Evolutionary conservation across 202 grass and related monocot genomes (phyloP).

Genomic region (Zoysia matrella): DNA sequence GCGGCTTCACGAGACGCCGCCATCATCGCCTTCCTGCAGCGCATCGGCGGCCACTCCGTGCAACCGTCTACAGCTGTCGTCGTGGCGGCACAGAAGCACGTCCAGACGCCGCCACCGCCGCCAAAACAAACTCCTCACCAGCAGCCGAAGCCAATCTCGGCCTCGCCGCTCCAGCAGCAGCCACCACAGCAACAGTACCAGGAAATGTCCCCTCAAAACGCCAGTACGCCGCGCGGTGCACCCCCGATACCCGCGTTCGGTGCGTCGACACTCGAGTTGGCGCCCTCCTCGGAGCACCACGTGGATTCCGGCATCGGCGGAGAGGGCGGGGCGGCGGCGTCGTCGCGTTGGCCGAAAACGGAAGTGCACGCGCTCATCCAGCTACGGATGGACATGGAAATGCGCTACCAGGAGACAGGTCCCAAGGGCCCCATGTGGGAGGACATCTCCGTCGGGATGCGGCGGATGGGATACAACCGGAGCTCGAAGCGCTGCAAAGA

Average conservation of each 20-base stretch:
- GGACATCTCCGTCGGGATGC: conserved; percentile 79
- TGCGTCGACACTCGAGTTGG: conserved; percentile 42
- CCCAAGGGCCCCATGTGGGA: conserved; percentile 94
- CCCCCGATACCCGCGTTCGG: conserved; percentile 15
- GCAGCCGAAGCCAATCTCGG: conserved; percentile 39
- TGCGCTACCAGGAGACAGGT: conserved; percentile 66
- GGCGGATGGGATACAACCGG: conserved; percentile 77
- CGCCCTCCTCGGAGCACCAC: conserved; percentile 29
- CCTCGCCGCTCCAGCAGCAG: conserved; percentile 48
- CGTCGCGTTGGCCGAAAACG: conserved; percentile 86
- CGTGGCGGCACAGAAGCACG: conserved; percentile 33
- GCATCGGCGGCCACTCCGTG: conserved; percentile 64
- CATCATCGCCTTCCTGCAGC: conserved; percentile 80
- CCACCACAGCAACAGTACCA: conserved; percentile 35
- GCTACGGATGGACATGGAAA: conserved; percentile 75
- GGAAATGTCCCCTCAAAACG: conserved; percentile 33
- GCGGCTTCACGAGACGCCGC: conserved; percentile 78
- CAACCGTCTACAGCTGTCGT: conserved; percentile 24
- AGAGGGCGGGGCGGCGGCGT: conserved; percentile 49
- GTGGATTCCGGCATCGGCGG: conserved; percentile 29
- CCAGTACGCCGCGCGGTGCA: conserved; percentile 28
- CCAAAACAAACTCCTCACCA: conserved; percentile 50
- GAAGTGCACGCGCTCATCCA: conserved; percentile 88
- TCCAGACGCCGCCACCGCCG: conserved; percentile 36
- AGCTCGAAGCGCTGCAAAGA: conserved; percentile 95